Base-by-base conservation (phyloP, 2,329 filamentous ascomycete species). In the Ceratocystiopsis sp. region DNA sequence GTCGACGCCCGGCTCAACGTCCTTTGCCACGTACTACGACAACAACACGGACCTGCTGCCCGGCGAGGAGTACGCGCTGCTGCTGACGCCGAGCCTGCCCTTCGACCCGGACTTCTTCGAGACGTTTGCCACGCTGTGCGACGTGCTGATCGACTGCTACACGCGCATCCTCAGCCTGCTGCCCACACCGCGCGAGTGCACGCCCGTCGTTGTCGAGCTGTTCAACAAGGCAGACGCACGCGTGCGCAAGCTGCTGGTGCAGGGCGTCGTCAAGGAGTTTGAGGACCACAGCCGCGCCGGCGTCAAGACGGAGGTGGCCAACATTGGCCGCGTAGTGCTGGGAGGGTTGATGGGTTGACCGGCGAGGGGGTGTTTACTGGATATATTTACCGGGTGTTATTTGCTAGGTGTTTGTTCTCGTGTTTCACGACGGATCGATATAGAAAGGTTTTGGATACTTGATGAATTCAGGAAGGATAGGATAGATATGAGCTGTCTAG, bases 71-170 rank as follows among this genome's bases (percentile, higher is more conserved):
- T 98, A 95, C 59, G 76, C 78, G 0, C 79, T 89, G 57, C 69
- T 98, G 2, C 70, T 95, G 17, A 96, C 89, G n/a, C 91, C 91
- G 0, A 80, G 78, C 15, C 64, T 98, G 40, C 91, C 91, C 0
- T 98, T 98, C 56, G 87, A 96, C 50, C 91, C 91, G 0, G 91
- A 98, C 61, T 98, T 94, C 55, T 91, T 89, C 59, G 86, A 93
- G 63, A 95, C 87, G 0, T 96, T 96, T 63, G 81, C 86, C 14
- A 95, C 91, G 13, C 69, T 98, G 8, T 96, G 91, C 14, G 74
- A 71, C 11, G 69, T 59, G 8, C 18, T 36, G 7, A 19, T 16
- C 11, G 43, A 38, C 59, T 84, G 79, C 55, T 98, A 98, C 62
- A 77, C 78, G 34, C 75, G 78, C 43, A 74, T 98, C 25, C 66